These are phyloP conservation scores for Venturia carpophila DNA, from an alignment of 2,329 filamentous ascomycete species.

Conservation along the genomic window DNA sequence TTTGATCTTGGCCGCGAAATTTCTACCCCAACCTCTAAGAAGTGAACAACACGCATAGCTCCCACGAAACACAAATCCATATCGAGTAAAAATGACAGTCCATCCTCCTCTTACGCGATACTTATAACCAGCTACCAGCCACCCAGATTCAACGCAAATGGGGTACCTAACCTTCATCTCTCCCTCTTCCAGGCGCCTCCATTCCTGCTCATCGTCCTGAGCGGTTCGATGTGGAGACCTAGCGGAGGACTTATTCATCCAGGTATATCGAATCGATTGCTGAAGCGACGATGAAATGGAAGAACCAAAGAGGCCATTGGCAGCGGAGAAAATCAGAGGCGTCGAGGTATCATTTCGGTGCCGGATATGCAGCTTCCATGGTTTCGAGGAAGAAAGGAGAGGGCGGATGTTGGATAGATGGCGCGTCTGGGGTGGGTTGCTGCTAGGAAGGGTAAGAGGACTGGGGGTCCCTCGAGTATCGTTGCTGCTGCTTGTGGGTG, in stretches of 20 bases:
- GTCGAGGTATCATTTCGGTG: slow-evolving; percentile 72
- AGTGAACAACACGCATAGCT: too few relatives aligned
- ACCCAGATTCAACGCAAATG: slow-evolving; percentile 27
- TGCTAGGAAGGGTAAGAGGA: slow-evolving; percentile 55
- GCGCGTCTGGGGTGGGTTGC: slow-evolving; percentile 65
- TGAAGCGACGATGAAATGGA: slow-evolving; percentile 46
- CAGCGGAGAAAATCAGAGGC: slow-evolving; percentile 51
- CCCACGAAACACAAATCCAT: too few relatives aligned
- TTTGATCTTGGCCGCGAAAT: not conserved
- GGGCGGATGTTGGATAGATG: slow-evolving; percentile 56
- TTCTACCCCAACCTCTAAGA: not conserved
- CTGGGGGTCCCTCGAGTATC: slow-evolving; percentile 62
- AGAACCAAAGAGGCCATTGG: slow-evolving; percentile 30
- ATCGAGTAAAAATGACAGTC: slow-evolving; percentile 42
- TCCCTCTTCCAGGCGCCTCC: slow-evolving; percentile 31
- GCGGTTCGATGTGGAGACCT: slow-evolving; percentile 36
- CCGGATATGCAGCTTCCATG: slow-evolving; percentile 66
- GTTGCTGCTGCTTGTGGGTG: slow-evolving; percentile 41
- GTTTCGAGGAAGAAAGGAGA: slow-evolving; percentile 46
- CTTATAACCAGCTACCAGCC: slow-evolving; percentile 25
- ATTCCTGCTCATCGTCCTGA: slow-evolving; percentile 19
- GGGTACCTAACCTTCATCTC: slow-evolving; percentile 29
- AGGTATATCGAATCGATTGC: slow-evolving; percentile 42
- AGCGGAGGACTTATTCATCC: slow-evolving; percentile 39
- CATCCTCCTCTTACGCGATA: slow-evolving; percentile 29